Evolutionary conservation across 2,329 filamentous ascomycete genomes (phyloP).

Genomic region (Pyrenophora tritici-repentis): DNA sequence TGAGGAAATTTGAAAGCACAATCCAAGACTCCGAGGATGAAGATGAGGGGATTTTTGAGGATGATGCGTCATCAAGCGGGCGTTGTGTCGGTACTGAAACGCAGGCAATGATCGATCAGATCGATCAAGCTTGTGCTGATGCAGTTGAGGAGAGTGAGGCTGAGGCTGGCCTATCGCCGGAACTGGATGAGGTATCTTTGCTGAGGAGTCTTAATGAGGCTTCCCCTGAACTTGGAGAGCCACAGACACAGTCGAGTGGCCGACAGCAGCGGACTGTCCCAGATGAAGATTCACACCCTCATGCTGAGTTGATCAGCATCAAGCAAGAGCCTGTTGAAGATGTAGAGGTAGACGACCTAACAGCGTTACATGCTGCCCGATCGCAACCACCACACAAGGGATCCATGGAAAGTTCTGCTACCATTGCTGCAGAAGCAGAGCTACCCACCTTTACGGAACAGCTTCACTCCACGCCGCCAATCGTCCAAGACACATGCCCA

Average conservation of each 20-base stretch:
- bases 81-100: conserved; percentile 27
- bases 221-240: conserved; percentile 31
- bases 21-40: conserved; percentile 45
- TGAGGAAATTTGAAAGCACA: conserved; percentile 34
- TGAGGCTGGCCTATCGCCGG: conserved; percentile 12
- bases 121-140: conserved; percentile 34
- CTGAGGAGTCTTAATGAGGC: conserved; percentile 1
- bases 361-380: background rate
- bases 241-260: background rate
- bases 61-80: conserved; percentile 10
- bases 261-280: background rate
- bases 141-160: background rate
- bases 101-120: conserved; percentile 32
- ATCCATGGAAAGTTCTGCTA: background rate
- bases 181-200: background rate
- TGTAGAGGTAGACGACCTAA: background rate
- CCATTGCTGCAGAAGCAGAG: background rate
- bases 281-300: background rate
- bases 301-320: background rate
- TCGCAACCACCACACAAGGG: background rate
- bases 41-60: conserved; percentile 29
- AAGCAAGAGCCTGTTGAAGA: conserved; percentile 5
- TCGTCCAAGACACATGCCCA: conserved; percentile 23
- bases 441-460: conserved; percentile 3
- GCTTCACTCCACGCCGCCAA: conserved; percentile 20